Conservation (phyloP, 2,329 filamentous ascomycete species). For the Talaromyces sp. region DNA sequence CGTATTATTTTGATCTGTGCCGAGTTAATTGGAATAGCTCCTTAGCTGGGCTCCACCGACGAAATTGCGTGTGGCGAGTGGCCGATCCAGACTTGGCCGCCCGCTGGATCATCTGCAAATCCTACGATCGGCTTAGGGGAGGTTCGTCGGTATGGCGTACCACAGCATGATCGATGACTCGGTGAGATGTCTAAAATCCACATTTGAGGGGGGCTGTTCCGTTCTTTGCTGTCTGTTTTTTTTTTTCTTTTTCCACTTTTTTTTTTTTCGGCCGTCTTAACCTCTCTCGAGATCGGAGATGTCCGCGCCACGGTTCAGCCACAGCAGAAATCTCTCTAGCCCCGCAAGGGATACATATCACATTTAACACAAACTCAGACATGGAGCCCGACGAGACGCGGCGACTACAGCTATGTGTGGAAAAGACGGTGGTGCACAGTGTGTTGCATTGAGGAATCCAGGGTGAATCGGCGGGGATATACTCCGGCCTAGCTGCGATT, state of each 20-base stretch:
- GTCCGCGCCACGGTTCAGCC: constrained; percentile 10
- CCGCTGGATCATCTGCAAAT: constrained; percentile 6
- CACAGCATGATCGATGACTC: constrained; percentile 19
- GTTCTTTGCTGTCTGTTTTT: not conserved
- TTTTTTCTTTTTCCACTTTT: not conserved
- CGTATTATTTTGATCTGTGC: not conserved
- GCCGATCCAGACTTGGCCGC: constrained; percentile 15
- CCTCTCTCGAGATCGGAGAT: not conserved
- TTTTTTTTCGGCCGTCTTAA: not conserved
- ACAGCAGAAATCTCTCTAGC: constrained; percentile 2
- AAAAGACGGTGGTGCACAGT: not conserved
- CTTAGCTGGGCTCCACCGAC: constrained; percentile 1
- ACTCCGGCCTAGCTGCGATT: too few species aligned
- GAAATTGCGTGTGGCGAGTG: constrained; percentile 4
- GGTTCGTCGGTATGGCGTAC: not conserved
- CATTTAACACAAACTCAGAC: not conserved
- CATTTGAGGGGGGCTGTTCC: not conserved
- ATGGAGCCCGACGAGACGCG: not conserved
- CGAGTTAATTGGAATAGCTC: not conserved
- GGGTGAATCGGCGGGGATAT: too few species aligned
- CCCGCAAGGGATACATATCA: constrained; percentile 17
- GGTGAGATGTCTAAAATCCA: not conserved
- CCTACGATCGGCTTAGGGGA: constrained; percentile 3
- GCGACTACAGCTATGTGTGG: not conserved
- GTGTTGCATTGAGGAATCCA: constrained; percentile 6